Base-by-base conservation (phyloP, 768 basidiomycete genomes). In the Trametes cinnabarina region DNA sequence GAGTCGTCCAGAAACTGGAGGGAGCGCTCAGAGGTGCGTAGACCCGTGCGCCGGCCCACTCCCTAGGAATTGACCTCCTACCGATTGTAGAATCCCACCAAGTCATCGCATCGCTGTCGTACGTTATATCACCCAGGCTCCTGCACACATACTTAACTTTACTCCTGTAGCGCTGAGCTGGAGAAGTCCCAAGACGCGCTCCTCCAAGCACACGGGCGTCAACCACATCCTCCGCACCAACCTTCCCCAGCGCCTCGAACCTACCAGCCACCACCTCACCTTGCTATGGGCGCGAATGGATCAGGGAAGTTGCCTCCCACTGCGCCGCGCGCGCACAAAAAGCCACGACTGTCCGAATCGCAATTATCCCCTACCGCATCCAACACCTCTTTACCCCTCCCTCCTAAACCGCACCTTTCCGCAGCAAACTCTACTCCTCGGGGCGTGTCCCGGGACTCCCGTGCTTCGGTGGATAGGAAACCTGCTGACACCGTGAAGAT, bases 321-420 rank as follows among this genome's bases (percentile, higher is more conserved):
- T 0, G 91, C 85, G 11, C 91, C 91, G 3, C 82, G 91, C 53
- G 87, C 88, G 23, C 78, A 88, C 71, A 93, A 93, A 77, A 89
- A 88, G 66, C 85, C 83, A 15, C 85, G 91, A 11, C 73, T 91
- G 5, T 85, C 88, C 12, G 87, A 88, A 57, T 40, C 63, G n/a
- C 66, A 63, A 14, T 55, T 57, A 1, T 54, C 57, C 9, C 63
- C 66, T 22, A 49, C 63, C 15, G 47, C 59, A 28, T 50, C 58
- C 35, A 47, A 37, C 25, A 19, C 43, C n/a, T 47, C 60, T 15
- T 23, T 54, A 15, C 51, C 50, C 4, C 47, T 55, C 14, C 65
- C 50, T 20, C 37, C 60, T 17, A 65, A 60, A 48, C 58, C 60
- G 34, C 64, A 49, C 55, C 62, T 44, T 47, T 63, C 51, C 32